Conservation (phyloP, 2,329 filamentous ascomycete species). For the Venturia asperata region DNA sequence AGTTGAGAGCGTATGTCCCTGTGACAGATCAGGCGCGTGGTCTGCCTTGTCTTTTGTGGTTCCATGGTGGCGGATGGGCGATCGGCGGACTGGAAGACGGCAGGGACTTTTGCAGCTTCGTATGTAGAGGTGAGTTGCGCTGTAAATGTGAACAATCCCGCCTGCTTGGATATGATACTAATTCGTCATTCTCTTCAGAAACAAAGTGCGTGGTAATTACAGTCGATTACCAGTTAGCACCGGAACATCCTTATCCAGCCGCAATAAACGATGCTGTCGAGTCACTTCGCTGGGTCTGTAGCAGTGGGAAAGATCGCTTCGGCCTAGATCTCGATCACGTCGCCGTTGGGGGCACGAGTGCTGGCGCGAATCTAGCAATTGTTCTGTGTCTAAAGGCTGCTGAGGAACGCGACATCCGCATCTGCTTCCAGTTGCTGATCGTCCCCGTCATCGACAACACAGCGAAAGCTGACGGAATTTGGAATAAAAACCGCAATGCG, state of each 20-base stretch:
- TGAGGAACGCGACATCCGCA: conserved; percentile 13
- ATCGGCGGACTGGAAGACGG: conserved; percentile 32
- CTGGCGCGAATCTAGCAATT: conserved; percentile 22
- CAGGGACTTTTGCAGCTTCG: conserved; percentile 27
- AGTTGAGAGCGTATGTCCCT: conserved; percentile 28
- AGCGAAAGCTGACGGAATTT: conserved; percentile 25
- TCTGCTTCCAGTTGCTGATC: conserved; percentile 25
- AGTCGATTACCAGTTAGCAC: conserved; percentile 10
- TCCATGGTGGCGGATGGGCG: conserved; percentile 38
- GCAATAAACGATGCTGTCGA: conserved; percentile 8
- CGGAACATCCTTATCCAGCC: conserved; percentile 9
- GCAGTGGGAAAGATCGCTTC: background rate
- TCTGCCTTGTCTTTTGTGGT: conserved; percentile 36
- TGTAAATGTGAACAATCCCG: conserved; percentile 20
- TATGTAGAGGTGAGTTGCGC: conserved; percentile 24
- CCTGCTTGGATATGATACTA: background rate
- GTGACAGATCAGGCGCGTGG: conserved; percentile 24
- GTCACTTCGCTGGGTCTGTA: conserved; percentile 1
- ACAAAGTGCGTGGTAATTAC: conserved; percentile 10
- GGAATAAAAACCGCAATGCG: conserved; percentile 23
- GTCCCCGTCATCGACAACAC: conserved; percentile 34
- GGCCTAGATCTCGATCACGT: background rate
- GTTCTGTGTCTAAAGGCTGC: conserved; percentile 23
- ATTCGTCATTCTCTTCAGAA: background rate
- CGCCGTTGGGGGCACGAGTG: conserved; percentile 1